These are phyloP conservation scores for Heracleum sosnowskyi DNA, from an alignment of 129 eudicot species.

Conservation along the genomic window DNA sequence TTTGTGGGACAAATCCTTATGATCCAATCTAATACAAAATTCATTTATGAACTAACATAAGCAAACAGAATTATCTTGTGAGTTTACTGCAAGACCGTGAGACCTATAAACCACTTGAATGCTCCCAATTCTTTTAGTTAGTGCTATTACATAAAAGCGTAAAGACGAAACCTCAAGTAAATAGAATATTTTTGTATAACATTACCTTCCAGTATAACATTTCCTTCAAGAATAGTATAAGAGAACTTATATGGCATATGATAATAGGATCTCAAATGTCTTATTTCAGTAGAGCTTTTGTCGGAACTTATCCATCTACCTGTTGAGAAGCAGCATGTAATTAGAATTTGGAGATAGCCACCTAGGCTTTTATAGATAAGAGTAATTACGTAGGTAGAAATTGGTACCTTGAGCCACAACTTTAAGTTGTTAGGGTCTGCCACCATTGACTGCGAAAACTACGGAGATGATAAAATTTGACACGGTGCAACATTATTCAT, in stretches of 20 bases:
- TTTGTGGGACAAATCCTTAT: too few relatives aligned
- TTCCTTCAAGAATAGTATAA: conserved; percentile 90
- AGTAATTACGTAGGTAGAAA: too few relatives aligned
- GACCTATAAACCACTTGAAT: too few relatives aligned
- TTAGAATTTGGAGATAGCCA: neutral
- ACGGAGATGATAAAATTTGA: conserved; percentile 10
- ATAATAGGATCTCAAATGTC: conserved; percentile 86
- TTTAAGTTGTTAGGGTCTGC: conserved; percentile 90
- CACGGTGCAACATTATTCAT: neutral
- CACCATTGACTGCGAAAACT: conserved; percentile 64
- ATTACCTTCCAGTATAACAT: conserved; percentile 86
- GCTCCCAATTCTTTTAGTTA: too few relatives aligned
- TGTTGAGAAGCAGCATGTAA: conserved; percentile 16
- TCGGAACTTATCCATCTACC: conserved; percentile 90
- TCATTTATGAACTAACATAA: too few relatives aligned
- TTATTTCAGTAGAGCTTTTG: conserved; percentile 86
- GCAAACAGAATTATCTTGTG: too few relatives aligned
- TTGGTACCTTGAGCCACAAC: conserved; percentile 82
- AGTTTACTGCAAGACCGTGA: too few relatives aligned
- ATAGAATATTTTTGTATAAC: neutral
- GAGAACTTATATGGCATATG: conserved; percentile 92
- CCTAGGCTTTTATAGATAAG: too few relatives aligned
- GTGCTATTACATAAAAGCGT: too few relatives aligned
- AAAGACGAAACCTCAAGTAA: too few relatives aligned
- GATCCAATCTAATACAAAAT: too few relatives aligned